These are phyloP conservation scores for Zasmidium citrigriseum DNA, from an alignment of 2,329 filamentous ascomycete species.

Conservation along the genomic window DNA sequence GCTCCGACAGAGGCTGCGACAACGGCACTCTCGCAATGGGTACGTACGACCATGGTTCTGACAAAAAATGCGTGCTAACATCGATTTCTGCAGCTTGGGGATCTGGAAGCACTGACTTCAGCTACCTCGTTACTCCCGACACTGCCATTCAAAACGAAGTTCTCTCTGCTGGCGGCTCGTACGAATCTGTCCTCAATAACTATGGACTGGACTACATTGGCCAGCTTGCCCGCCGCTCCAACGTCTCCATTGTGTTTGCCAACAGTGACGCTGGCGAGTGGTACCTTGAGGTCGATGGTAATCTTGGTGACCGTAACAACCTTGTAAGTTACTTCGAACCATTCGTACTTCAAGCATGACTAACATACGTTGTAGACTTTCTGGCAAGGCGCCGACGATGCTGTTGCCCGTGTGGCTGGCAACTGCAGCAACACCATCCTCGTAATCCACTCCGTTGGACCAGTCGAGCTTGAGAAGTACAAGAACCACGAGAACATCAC, in stretches of 20 bases:
- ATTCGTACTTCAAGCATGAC: not conserved
- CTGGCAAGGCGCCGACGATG: slow-evolving; percentile 36
- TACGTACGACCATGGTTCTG: too few relatives aligned
- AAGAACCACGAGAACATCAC: slow-evolving; percentile 35
- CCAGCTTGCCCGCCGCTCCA: slow-evolving; percentile 29
- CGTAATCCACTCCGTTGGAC: slow-evolving; percentile 32
- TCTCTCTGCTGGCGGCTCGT: slow-evolving; percentile 22
- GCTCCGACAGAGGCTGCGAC: slow-evolving; percentile 46
- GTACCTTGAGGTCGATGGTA: slow-evolving; percentile 47
- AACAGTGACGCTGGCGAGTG: slow-evolving; percentile 52
- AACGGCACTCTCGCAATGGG: slow-evolving; percentile 48
- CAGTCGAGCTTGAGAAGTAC: slow-evolving; percentile 32
- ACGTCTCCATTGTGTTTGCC: slow-evolving; percentile 49
- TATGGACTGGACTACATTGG: slow-evolving; percentile 27
- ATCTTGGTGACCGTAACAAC: slow-evolving; percentile 51
- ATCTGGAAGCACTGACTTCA: slow-evolving; percentile 43
- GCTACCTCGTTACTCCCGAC: slow-evolving; percentile 34
- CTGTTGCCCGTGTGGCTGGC: slow-evolving; percentile 64
- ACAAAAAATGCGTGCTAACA: too few relatives aligned
- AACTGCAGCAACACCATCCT: slow-evolving; percentile 35
- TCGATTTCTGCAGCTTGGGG: too few relatives aligned
- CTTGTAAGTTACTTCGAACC: slow-evolving; percentile 23
- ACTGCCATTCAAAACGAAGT: slow-evolving; percentile 32
- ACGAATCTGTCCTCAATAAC: slow-evolving; percentile 32
- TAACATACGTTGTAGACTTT: slow-evolving; percentile 33